phyloP scores from a whole-genome alignment of 2,329 filamentous ascomycete species.

The Aureobasidium subglaciale region DNA sequence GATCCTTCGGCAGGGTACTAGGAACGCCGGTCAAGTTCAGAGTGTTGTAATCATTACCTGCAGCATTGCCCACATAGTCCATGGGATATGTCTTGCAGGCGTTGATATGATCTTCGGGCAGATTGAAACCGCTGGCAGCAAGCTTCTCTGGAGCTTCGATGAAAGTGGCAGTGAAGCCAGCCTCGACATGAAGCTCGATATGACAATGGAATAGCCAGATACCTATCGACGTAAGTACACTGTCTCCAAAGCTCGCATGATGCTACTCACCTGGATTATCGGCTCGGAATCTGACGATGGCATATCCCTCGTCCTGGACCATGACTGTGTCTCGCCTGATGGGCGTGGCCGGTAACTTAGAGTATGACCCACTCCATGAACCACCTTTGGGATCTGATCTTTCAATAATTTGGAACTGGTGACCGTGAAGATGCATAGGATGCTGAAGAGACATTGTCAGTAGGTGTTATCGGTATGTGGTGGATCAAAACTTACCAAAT shows the following conservation, averaged over 20 bases:
- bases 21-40: slow-evolving; percentile 52
- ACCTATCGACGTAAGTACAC: neutral
- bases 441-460: slow-evolving; percentile 24
- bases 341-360: slow-evolving; percentile 21
- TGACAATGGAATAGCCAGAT: slow-evolving; percentile 36
- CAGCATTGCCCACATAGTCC: slow-evolving; percentile 62
- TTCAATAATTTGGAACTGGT: slow-evolving; percentile 25
- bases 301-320: slow-evolving; percentile 31
- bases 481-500: slow-evolving; percentile 24
- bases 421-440: slow-evolving; percentile 40
- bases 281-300: slow-evolving; percentile 29
- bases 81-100: slow-evolving; percentile 50
- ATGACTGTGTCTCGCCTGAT: slow-evolving; percentile 31
- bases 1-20: neutral
- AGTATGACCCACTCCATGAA: slow-evolving; percentile 17
- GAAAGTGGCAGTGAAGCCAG: slow-evolving; percentile 8
- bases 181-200: slow-evolving; percentile 14
- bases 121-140: slow-evolving; percentile 38
- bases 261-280: slow-evolving; percentile 30
- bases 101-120: slow-evolving; percentile 58
- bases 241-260: slow-evolving; percentile 4
- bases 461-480: too few relatives aligned
- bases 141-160: slow-evolving; percentile 46
- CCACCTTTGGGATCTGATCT: slow-evolving; percentile 21
- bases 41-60: slow-evolving; percentile 58